phyloP scores from a whole-genome alignment of 108 stramenopile species.

The Pinguiococcus pyrenoidosus region DNA sequence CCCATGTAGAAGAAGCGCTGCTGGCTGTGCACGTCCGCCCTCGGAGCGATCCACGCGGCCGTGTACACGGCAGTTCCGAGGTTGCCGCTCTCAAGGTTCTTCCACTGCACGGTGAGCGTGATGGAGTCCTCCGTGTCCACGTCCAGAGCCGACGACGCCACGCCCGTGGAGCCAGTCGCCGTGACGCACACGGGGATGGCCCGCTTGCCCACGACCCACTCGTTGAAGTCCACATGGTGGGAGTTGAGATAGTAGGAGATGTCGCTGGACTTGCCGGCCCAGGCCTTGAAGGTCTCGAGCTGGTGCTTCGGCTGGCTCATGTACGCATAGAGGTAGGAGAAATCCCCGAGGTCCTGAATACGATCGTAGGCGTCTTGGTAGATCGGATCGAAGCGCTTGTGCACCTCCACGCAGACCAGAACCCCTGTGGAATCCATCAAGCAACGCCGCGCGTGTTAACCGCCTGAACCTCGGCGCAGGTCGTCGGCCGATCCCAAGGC shows the following conservation, averaged over 20 bases:
- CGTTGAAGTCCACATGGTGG: slow-evolving; percentile 96
- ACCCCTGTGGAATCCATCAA: no score
- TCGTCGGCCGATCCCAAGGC: no score
- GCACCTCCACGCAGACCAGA: slow-evolving; percentile 61
- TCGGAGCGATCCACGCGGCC: slow-evolving; percentile 90
- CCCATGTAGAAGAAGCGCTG: slow-evolving; percentile 99
- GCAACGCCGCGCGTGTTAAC: no score
- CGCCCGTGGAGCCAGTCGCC: slow-evolving; percentile 78
- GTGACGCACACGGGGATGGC: slow-evolving; percentile 81
- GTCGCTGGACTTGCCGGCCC: slow-evolving; percentile 94
- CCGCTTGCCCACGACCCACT: slow-evolving; percentile 79
- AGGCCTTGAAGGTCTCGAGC: slow-evolving; percentile 94
- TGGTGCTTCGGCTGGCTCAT: slow-evolving; percentile 99
- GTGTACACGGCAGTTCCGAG: slow-evolving; percentile 90
- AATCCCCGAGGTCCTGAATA: slow-evolving; percentile 55
- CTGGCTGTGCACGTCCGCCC: slow-evolving; percentile 91
- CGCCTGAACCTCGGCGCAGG: no score
- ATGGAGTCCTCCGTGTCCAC: slow-evolving; percentile 95
- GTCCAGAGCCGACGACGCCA: slow-evolving; percentile 48
- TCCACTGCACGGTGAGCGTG: slow-evolving; percentile 91
- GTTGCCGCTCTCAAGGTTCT: slow-evolving; percentile 56
- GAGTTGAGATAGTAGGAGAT: slow-evolving; percentile 98
- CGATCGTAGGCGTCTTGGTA: slow-evolving; percentile 97
- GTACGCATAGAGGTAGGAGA: slow-evolving; percentile 95
- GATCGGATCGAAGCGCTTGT: slow-evolving; percentile 97